Evolutionary conservation across 345 rosid genomes (phyloP).

Genomic region (Hypericum perforatum): DNA sequence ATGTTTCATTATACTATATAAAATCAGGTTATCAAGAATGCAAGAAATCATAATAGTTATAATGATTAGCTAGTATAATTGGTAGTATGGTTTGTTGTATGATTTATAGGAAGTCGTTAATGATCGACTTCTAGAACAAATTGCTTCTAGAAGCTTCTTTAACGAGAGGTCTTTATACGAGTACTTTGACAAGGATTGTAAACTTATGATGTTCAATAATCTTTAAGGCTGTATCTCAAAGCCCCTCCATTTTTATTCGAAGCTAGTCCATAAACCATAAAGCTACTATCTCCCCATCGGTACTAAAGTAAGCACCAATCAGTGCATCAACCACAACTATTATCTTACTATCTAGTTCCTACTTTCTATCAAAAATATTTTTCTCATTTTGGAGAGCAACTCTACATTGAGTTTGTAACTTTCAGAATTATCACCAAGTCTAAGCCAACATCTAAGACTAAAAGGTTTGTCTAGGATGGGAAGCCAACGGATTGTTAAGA

Average conservation of each 20-base stretch:
- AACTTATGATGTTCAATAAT: conserved; percentile 30
- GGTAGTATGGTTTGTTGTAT: no score
- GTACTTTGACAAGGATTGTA: conserved; percentile 53
- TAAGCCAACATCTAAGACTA: conserved; percentile 60
- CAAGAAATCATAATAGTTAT: no score
- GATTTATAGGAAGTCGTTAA: no score
- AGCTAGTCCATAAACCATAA: conserved; percentile 58
- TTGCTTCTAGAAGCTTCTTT: no score
- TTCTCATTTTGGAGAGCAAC: conserved; percentile 21
- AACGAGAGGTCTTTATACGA: conserved; percentile 52
- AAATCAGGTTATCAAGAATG: no score
- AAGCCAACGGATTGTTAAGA: no score
- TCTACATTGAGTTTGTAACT: conserved; percentile 27
- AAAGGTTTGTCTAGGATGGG: conserved; percentile 60
- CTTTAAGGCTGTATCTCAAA: conserved; percentile 24
- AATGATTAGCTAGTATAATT: no score
- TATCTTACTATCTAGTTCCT: conserved; percentile 46
- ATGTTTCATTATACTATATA: no score
- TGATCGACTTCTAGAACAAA: no score
- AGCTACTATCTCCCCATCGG: conserved; percentile 61
- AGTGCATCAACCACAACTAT: conserved; percentile 84
- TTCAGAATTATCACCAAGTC: conserved; percentile 49
- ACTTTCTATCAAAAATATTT: conserved; percentile 32
- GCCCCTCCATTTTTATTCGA: conserved; percentile 48
- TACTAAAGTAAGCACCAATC: conserved; percentile 67